Evolutionary conservation across 2,329 filamentous ascomycete genomes (phyloP).

Genomic region (Aspergillus japonicus): DNA sequence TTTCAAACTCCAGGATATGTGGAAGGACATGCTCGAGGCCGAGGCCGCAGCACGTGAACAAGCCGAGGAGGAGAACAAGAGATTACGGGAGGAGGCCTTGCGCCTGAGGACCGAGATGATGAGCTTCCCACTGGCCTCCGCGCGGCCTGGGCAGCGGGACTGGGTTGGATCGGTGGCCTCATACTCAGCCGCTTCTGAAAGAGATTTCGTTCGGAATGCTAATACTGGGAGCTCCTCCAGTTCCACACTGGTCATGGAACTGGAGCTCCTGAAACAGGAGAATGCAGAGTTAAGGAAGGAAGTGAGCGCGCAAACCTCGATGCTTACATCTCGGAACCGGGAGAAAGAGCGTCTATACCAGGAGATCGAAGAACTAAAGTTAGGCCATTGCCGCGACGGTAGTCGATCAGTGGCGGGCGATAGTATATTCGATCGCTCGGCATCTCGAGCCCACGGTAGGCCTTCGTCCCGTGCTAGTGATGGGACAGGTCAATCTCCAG

Average conservation of each 20-base stretch:
- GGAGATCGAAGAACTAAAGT: conserved; percentile 94
- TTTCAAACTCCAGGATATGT: conserved; percentile 65
- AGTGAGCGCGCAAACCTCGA: conserved; percentile 92
- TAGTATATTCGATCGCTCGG: conserved; percentile 90
- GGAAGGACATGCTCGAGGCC: conserved; percentile 90
- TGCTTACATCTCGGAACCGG: conserved; percentile 92
- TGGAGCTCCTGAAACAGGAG: conserved; percentile 81
- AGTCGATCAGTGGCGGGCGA: conserved; percentile 68
- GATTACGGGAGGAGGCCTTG: conserved; percentile 79
- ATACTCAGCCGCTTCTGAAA: conserved; percentile 37
- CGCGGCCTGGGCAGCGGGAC: conserved; percentile 33
- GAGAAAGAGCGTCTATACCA: conserved; percentile 94
- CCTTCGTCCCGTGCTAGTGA: conserved; percentile 73
- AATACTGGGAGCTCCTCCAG: conserved; percentile 59
- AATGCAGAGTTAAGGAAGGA: conserved; percentile 90
- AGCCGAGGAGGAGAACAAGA: conserved; percentile 82
- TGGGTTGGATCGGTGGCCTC: conserved; percentile 40
- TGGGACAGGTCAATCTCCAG: conserved; percentile 62
- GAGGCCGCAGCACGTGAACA: conserved; percentile 88
- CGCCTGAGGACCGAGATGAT: conserved; percentile 56
- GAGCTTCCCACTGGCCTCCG: conserved; percentile 28
- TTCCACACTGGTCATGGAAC: conserved; percentile 75
- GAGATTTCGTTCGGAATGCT: conserved; percentile 38
- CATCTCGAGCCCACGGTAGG: conserved; percentile 75
- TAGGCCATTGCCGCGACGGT: conserved; percentile 71